Evolutionary conservation across 192 early-diverging fungal genomes (phyloP), one percentile per base, ranked within the genome.

Genomic region (Backusella luteola): DNA sequence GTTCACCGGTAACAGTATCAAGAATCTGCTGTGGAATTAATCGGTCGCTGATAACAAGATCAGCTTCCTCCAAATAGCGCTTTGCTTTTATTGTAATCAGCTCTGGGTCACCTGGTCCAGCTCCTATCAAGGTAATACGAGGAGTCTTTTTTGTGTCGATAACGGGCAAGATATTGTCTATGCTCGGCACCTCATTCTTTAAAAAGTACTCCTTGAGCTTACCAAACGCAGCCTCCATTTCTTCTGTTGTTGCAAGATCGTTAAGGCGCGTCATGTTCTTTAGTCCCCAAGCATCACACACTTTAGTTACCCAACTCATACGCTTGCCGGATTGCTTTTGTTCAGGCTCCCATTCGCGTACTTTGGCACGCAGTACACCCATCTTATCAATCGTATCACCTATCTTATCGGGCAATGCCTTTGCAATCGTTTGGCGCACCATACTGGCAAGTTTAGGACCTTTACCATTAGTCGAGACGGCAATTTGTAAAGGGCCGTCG

Each of bases 371-470:
- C 73, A 94, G 74, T 49, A 78, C 71, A 0, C 92, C 92, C 59
- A 96, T 89, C 75, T 88, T 84, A 59, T 93, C 87, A 7, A 96
- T 91, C 3, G 94, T 94, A 1, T 90, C 80, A 0, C 93, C 94
- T 21, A 87, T 91, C 49, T 82, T 80, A 29, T 90, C 52, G 39
- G 91, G 88, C 74, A 91, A 83, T 69, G 85, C 80, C 15, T 87
- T 71, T 1, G 89, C 90, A n/a, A 96, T 85, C 42, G 86, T 80
- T 5, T 90, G 79, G 26, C 95, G 85, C 41, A 98, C 88, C 67
- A 94, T 84, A 77, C 91, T 96, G n/a, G 93, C 96, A 63, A 98
- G 78, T 35, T 94, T 87, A 5, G 96, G 96, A 15, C 94, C 95
- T 76, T 94, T 89, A 0, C 94, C 95, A 69, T 95, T 95, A 3